Evolutionary conservation across 306 rosid genomes (phyloP).

Genomic region (Carpinus viminea): DNA sequence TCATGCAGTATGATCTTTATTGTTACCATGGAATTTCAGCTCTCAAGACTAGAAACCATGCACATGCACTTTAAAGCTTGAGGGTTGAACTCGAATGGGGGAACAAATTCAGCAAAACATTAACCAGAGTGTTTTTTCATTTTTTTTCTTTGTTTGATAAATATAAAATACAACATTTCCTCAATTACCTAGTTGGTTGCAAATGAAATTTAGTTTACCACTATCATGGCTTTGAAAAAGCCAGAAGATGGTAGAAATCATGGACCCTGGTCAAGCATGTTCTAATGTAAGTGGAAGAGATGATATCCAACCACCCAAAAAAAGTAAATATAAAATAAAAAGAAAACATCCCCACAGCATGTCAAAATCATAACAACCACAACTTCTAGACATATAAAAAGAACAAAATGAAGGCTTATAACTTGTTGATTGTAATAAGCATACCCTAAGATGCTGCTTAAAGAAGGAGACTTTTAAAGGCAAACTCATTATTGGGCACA

Average conservation of each 20-base stretch:
- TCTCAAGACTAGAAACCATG: background rate
- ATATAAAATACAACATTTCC: background rate
- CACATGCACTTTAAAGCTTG: background rate
- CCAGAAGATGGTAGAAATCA: background rate
- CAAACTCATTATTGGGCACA: background rate
- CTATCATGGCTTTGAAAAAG: background rate
- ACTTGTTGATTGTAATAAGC: background rate
- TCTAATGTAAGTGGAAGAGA: background rate
- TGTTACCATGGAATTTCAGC: background rate
- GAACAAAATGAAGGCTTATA: background rate
- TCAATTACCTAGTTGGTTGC: background rate
- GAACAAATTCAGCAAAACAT: background rate
- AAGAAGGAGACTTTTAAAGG: conserved; percentile 12
- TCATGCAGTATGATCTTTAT: background rate
- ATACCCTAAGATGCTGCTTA: background rate
- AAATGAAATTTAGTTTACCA: background rate
- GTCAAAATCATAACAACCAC: background rate
- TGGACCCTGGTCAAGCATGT: background rate
- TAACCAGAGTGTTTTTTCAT: background rate
- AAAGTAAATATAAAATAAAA: background rate
- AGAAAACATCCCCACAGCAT: background rate
- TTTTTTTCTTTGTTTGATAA: background rate
- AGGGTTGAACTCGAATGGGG: background rate
- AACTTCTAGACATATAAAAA: background rate
- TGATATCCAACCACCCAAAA: background rate